These are phyloP conservation scores for Ceriops tagal DNA, from an alignment of 345 rosid genomes.

Conservation along the genomic window DNA sequence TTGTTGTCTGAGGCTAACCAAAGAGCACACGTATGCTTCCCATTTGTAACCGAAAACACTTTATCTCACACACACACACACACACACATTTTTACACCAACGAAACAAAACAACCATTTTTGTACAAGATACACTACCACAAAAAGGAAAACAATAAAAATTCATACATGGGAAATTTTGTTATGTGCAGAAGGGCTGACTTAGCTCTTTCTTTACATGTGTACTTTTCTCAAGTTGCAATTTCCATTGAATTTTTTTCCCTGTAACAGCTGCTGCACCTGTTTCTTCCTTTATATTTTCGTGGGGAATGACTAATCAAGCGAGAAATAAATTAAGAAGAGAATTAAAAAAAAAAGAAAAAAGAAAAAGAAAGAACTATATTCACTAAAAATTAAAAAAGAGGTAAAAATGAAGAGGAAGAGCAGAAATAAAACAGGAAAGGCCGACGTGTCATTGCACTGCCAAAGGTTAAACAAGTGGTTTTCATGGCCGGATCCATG, in stretches of 20 bases:
- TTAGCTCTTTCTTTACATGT: background rate
- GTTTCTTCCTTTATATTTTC: background rate
- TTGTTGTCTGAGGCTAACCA: background rate
- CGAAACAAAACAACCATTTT: too few species aligned
- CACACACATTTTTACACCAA: background rate
- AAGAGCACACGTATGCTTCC: background rate
- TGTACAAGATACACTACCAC: too few species aligned
- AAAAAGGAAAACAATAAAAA: background rate
- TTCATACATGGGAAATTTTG: background rate
- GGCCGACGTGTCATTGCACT: too few species aligned
- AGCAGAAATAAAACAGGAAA: too few species aligned
- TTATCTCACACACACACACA: too few species aligned
- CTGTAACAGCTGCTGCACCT: background rate
- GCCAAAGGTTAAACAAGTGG: background rate
- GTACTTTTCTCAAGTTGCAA: background rate
- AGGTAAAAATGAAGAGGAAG: too few species aligned
- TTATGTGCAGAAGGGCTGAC: background rate
- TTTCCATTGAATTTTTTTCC: background rate
- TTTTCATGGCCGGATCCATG: background rate
- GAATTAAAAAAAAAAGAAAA: background rate
- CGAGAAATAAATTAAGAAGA: background rate
- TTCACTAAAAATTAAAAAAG: background rate
- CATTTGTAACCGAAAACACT: background rate
- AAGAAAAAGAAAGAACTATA: background rate
- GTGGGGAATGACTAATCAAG: background rate